phyloP scores from a whole-genome alignment of 2,329 filamentous ascomycete species.

The Ophiosphaerella korrae region DNA sequence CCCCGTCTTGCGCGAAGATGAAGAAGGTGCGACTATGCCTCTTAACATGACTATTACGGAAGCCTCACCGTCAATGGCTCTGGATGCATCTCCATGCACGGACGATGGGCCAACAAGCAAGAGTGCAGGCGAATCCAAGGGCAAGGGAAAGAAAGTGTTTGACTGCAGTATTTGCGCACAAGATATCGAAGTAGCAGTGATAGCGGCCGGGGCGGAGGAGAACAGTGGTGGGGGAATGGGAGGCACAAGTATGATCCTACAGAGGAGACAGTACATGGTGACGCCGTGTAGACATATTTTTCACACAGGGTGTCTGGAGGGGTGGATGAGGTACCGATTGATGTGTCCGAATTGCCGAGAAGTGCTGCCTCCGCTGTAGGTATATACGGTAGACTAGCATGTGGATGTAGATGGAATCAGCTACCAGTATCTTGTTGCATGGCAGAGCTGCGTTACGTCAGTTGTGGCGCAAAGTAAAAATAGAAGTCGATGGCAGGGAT shows the following conservation, averaged over 20 bases:
- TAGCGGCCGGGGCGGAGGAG: conserved; percentile 57
- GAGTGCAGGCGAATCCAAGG: conserved; percentile 48
- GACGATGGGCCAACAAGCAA: conserved; percentile 12
- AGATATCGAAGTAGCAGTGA: conserved; percentile 83
- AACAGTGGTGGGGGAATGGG: conserved; percentile 48
- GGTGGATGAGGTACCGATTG: conserved; percentile 91
- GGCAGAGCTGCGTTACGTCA: not conserved
- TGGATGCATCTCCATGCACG: conserved; percentile 15
- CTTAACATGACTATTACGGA: conserved; percentile 64
- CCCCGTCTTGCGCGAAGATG: conserved; percentile 82
- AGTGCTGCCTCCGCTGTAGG: conserved; percentile 79
- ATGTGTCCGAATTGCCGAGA: conserved; percentile 97
- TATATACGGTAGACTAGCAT: too few relatives aligned
- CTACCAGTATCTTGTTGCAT: too few relatives aligned
- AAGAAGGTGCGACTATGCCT: conserved; percentile 75
- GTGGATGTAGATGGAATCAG: too few relatives aligned
- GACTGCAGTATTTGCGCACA: conserved; percentile 97
- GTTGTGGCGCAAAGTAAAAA: not conserved
- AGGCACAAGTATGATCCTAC: conserved; percentile 66
- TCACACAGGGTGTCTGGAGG: conserved; percentile 87
- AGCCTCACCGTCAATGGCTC: conserved; percentile 4
- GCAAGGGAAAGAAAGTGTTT: conserved; percentile 66
- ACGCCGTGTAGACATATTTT: conserved; percentile 97
- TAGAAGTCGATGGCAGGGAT: not conserved
- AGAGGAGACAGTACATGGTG: conserved; percentile 89